phyloP scores from a whole-genome alignment of 371 early-diverging fungal species.

The Rhizopus sp. region DNA sequence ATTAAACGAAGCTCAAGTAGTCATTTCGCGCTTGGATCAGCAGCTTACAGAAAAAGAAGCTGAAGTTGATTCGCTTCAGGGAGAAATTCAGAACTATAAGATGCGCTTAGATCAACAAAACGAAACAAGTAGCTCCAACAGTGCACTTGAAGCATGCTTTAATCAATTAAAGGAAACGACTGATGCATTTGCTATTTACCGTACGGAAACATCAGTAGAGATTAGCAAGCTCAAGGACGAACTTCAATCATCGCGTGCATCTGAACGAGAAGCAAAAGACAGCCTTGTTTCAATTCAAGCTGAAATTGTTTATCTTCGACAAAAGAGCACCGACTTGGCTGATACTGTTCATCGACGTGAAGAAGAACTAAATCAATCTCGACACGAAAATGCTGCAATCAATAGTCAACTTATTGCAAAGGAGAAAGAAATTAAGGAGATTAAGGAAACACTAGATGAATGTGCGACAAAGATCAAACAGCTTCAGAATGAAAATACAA shows the following conservation, averaged over 20 bases:
- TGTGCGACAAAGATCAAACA: neutral
- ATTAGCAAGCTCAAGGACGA: constrained; percentile 12
- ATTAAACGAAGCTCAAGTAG: neutral
- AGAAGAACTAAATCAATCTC: constrained; percentile 4
- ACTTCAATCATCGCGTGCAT: neutral
- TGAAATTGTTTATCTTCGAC: neutral
- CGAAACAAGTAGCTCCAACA: neutral
- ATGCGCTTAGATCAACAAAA: neutral
- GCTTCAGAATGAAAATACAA: constrained; percentile 7
- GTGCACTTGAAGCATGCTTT: neutral
- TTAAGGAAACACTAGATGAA: neutral
- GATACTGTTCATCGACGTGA: neutral
- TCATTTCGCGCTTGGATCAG: neutral
- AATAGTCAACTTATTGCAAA: constrained; percentile 2
- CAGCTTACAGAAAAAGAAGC: neutral
- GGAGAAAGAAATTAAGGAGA: constrained; percentile 1
- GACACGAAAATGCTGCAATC: neutral
- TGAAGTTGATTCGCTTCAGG: neutral
- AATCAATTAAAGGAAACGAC: neutral
- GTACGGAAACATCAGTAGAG: constrained; percentile 6
- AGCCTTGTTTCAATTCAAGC: neutral
- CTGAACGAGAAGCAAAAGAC: constrained; percentile 3
- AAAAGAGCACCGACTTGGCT: neutral
- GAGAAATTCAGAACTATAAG: neutral
- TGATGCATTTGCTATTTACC: constrained; percentile 3